Evolutionary conservation across 306 rosid genomes (phyloP).

Genomic region (Amphicarpaea edgeworthii): DNA sequence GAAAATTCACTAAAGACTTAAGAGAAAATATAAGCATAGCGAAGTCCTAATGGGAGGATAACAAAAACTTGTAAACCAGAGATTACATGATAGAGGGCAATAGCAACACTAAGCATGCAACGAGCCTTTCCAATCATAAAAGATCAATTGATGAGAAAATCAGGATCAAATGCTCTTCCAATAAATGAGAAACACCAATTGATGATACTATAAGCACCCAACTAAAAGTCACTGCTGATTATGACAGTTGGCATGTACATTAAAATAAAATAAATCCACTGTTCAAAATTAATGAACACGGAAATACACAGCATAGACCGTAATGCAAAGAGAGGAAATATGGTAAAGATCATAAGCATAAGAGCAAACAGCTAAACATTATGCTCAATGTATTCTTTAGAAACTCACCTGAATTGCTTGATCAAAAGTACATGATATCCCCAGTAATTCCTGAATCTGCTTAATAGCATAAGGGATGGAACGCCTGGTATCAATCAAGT

Average conservation of each 20-base stretch:
- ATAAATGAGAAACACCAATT: background rate
- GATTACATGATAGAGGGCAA: background rate
- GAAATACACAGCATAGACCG: slow-evolving; percentile 12
- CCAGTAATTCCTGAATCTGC: slow-evolving; percentile 85
- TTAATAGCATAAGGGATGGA: slow-evolving; percentile 86
- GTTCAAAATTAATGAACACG: background rate
- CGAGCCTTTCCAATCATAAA: too few relatives aligned
- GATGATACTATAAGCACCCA: slow-evolving; percentile 1
- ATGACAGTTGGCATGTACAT: background rate
- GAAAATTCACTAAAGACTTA: slow-evolving; percentile 27
- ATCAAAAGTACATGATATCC: slow-evolving; percentile 88
- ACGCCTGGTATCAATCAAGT: slow-evolving; percentile 87
- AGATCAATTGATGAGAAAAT: too few relatives aligned
- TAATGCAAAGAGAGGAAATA: background rate
- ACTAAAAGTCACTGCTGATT: background rate
- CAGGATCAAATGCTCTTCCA: background rate
- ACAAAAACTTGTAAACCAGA: slow-evolving; percentile 25
- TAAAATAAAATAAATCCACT: slow-evolving; percentile 21
- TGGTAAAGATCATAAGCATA: slow-evolving; percentile 19
- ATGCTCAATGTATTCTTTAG: background rate
- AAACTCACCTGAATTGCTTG: slow-evolving; percentile 75
- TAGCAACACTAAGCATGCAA: too few relatives aligned
- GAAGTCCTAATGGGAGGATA: background rate
- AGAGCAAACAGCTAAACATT: slow-evolving; percentile 7
- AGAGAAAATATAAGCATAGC: background rate